phyloP scores from a whole-genome alignment of 2,329 filamentous ascomycete genomes.

The Nigrograna mackinnonii region DNA sequence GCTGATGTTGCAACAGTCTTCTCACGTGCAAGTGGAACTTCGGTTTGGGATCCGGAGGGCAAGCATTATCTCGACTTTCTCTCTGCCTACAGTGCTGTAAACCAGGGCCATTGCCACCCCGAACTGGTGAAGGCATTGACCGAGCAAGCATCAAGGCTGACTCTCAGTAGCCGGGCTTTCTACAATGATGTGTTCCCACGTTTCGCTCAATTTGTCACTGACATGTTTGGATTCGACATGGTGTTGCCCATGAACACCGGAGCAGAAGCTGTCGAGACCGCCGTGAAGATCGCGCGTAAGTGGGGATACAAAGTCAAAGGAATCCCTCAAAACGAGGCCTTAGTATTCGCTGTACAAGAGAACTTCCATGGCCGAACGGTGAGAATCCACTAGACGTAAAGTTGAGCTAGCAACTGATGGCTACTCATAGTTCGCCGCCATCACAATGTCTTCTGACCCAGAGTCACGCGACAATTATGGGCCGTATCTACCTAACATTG shows the following conservation, averaged over 20 bases:
- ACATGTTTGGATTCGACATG: conserved; percentile 95
- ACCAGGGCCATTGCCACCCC: conserved; percentile 97
- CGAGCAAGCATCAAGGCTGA: conserved; percentile 87
- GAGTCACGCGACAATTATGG: conserved; percentile 98
- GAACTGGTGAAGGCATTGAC: conserved; percentile 88
- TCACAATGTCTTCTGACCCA: conserved; percentile 92
- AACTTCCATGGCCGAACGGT: conserved; percentile 98
- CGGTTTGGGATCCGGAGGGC: conserved; percentile 96
- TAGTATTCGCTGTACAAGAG: conserved; percentile 82
- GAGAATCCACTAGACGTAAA: conserved; percentile 43
- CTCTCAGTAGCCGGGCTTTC: conserved; percentile 91
- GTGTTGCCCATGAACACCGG: conserved; percentile 98
- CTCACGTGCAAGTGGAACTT: conserved; percentile 78
- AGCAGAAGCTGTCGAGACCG: conserved; percentile 94
- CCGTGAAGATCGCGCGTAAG: conserved; percentile 93
- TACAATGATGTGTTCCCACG: conserved; percentile 98
- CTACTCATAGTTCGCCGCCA: conserved; percentile 76
- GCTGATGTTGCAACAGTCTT: conserved; percentile 57
- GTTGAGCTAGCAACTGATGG: conserved; percentile 13
- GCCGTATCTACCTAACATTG: conserved; percentile 88
- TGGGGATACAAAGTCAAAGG: conserved; percentile 98
- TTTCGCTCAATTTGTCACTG: conserved; percentile 89
- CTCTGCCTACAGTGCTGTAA: conserved; percentile 96
- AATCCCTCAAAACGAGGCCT: conserved; percentile 79
- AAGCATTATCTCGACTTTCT: conserved; percentile 94